Conservation (phyloP, 257 asterid species). For the Sherardia arvensis region DNA sequence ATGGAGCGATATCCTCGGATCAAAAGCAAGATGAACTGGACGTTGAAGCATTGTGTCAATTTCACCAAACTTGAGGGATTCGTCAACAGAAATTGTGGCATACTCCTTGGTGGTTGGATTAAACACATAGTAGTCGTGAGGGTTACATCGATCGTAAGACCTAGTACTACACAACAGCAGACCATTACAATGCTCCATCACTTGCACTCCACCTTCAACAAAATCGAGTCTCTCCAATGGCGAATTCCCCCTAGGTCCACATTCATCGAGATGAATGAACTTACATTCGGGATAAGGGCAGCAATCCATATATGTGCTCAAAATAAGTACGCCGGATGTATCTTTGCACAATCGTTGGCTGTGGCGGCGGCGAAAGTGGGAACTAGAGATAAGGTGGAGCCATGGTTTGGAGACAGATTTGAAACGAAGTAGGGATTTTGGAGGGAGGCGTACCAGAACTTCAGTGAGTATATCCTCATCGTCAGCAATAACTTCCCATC, state of each 20-base stretch:
- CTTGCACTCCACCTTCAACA: no score
- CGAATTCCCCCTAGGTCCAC: no score
- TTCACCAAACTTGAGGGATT: no score
- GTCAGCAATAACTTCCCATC: background rate
- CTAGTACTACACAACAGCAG: constrained; percentile 26
- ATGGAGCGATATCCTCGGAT: constrained; percentile 17
- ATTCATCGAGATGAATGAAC: no score
- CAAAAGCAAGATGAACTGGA: constrained; percentile 16
- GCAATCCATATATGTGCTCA: no score
- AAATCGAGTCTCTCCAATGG: background rate
- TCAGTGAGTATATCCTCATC: background rate
- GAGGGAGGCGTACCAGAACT: background rate
- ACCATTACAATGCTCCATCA: constrained; percentile 34
- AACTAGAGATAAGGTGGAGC: background rate
- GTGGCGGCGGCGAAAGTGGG: background rate
- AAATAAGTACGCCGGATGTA: background rate
- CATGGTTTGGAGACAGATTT: background rate
- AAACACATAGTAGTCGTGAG: no score
- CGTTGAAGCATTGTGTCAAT: no score
- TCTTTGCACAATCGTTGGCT: background rate
- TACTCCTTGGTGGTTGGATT: constrained; percentile 26
- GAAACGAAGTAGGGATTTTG: background rate
- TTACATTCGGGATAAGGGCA: no score
- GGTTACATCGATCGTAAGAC: no score
- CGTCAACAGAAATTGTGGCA: no score